Evolutionary conservation across 192 early-diverging fungal genomes (phyloP), one percentile per base, ranked within the genome.

Genomic region (Ramicandelaber brevisporus): DNA sequence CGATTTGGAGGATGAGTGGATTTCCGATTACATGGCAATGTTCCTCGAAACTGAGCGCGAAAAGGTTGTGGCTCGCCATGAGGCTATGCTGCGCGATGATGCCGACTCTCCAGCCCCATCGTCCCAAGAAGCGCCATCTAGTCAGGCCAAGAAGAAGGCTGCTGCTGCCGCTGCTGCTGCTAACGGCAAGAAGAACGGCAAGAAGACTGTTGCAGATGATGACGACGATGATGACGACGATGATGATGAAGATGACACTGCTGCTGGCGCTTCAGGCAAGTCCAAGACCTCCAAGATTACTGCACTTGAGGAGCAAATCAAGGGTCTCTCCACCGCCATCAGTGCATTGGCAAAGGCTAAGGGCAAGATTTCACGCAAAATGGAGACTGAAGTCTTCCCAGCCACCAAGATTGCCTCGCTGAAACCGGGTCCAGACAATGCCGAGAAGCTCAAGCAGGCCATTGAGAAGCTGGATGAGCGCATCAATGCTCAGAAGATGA

Each of bases 1-100:
- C 3, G 80, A 83, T 26, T 20, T 92, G 13, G 72, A 75, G 10
- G 63, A 72, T 4, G 68, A 73, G 14, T 84, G 75, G 69, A 78
- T 87, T 37, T 50, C 44, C 19, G 35, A 54, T 26, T 43, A 83
- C 33, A 55, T 72, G 36, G 39, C 49, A 1, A 39, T 39, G 4
- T 38, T 65, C 6, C 57, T 70, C 36, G 69, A 68, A 29, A 67
- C 76, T 36, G 82, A 89, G 45, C 50, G 62, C 32, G 74, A 85
- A 17, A 68, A 60, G 46, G 17, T 45, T 2, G 30, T 11, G 11
- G 19, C 14, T 5, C 17, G 20, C 6, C n/a, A n/a, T n/a, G n/a
- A n/a, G n/a, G n/a, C n/a, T n/a, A n/a, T n/a, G n/a, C n/a, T n/a
- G n/a, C n/a, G n/a, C n/a, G n/a, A n/a, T n/a, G n/a, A n/a, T n/a